These are phyloP conservation scores for Gardenia jasminoides DNA, from an alignment of 257 asterid genomes.

Conservation along the genomic window DNA sequence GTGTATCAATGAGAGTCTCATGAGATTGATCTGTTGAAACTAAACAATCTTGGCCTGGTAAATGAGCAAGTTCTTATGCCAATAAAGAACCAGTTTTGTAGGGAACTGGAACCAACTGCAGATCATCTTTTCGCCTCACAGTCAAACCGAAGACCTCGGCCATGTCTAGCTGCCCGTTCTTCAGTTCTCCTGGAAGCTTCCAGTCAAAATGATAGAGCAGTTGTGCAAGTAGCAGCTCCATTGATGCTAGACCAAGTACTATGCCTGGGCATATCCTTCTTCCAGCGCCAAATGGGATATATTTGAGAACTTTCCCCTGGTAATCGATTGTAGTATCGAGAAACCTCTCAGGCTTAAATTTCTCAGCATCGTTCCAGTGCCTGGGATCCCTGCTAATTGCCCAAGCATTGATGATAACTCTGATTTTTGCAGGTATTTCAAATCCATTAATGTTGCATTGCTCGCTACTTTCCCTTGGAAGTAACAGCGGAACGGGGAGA, in stretches of 20 bases:
- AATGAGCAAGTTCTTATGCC: background rate
- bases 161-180: constrained; percentile 19
- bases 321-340: constrained; percentile 6
- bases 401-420: constrained; percentile 13
- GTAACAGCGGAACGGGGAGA: constrained; percentile 9
- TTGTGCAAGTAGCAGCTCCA: constrained; percentile 19
- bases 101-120: constrained; percentile 6
- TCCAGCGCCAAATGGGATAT: constrained; percentile 23
- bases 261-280: constrained; percentile 22
- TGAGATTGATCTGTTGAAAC: too few species aligned
- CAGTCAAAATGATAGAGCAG: constrained; percentile 22
- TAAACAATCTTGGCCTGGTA: background rate
- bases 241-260: constrained; percentile 3
- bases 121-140: constrained; percentile 14
- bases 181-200: constrained; percentile 9
- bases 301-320: constrained; percentile 11
- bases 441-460: constrained; percentile 19
- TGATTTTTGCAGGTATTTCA: constrained; percentile 11
- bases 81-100: background rate
- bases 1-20: too few species aligned
- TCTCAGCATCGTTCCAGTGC: constrained; percentile 16
- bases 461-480: constrained; percentile 23
- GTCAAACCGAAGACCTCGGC: constrained; percentile 1
- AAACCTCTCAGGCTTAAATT: constrained; percentile 16
- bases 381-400: constrained; percentile 8